Base-by-base conservation (phyloP, 305 asterid species). In the Ajuga reptans region DNA sequence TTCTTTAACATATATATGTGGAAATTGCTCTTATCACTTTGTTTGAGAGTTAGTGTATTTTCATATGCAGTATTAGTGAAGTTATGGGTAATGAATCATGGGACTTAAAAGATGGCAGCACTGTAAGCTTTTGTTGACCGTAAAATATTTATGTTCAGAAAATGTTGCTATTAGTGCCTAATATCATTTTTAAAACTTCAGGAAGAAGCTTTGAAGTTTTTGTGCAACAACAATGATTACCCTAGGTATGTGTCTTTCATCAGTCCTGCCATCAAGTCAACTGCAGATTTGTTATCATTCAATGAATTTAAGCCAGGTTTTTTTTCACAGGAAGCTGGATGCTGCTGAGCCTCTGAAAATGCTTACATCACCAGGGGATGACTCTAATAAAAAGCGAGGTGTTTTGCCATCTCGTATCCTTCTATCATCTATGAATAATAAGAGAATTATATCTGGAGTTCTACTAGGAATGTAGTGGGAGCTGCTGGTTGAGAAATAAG, bases 391-490 rank as follows among this genome's bases (percentile, higher is more conserved):
- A 82, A 84, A 78, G 82, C 80, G 82, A 79, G 96, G 96, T 67
- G 88, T 75, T 76, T 61, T 79, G 69, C 78, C 87, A 59, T 84
- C 90, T 17, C 83, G 99, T 93, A 93, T 93, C 97, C 97, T 93
- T 83, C 59, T 73, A 7, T 42, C 17, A 16, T 51, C 74, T 54
- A 18, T 72, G 39, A 50, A 49, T 55, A 62, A 65, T 68, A 65
- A 18, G 60, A 73, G 69, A 72, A 64, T 50, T 37, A 29, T 36
- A 50, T 47, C 21, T 69, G 52, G 54, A 24, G 59, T 75, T 68
- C 52, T 64, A 64, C 57, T 31, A 27, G 39, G 10, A 66, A 56
- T 41, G 15, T 58, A 24, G 49, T 24, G 53, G 67, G 43, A 60
- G 64, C 68, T 46, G 47, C 42, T 79, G 67, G 49, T 62, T 60